Evolutionary conservation across 805 yeast species (phyloP), one percentile per base, ranked within the genome.

Genomic region (Candida tammaniensis): DNA sequence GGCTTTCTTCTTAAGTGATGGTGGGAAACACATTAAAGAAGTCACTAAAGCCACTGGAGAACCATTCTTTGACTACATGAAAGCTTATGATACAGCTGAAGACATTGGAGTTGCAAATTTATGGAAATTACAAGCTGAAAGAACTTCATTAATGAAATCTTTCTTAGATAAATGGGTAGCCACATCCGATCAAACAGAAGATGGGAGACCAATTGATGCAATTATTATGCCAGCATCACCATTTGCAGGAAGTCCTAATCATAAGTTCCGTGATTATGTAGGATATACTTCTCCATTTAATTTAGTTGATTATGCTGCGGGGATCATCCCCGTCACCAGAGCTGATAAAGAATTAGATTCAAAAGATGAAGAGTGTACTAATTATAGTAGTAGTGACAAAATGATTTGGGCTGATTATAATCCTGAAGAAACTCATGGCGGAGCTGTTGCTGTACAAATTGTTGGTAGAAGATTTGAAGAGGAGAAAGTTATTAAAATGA

Each of bases 281-380:
- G 84, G 89, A 4, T 85, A 85, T 65, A 82, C 91, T 5, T 64
- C 87, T 2, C 68, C 81, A 42, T 84, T 80, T 76, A 84, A 84
- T 59, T 54, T 83, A 39, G 54, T 81, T 42, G 93, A 84, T 55
- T 68, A 76, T 49, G 86, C 91, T 26, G 72, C 84, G 2, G 78
- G 84, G 9, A 59, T 78, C 43, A 59, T 54, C 36, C 83, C 72
- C 46, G 84, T 80, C 52, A 74, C 80, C 17, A 44, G 46, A 7
- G 46, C 72, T 24, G 86, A 81, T 52, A 47, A 58, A 24, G 70
- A 71, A 55, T 75, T 65, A 23, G 58, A 49, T 27, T 38, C 47
- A 15, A 59, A 51, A 21, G 42, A 36, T 26, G 43, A 46, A 9
- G 22, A 45, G 11, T 64, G 63, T 50, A 33, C 50, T 36, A 69